Conservation (phyloP, 2,329 filamentous ascomycete species). For the Fusarium coffeatum region DNA sequence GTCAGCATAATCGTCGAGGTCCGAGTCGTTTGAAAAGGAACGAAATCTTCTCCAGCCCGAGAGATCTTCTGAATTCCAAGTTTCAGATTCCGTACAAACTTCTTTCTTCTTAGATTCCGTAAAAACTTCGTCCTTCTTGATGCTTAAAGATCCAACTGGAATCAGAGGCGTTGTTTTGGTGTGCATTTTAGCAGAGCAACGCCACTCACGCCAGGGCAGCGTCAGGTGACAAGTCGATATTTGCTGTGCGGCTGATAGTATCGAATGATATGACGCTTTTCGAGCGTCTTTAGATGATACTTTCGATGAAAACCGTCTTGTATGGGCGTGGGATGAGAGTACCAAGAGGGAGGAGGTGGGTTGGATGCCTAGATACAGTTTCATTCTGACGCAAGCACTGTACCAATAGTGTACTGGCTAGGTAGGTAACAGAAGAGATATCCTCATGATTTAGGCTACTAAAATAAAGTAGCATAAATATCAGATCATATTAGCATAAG, state of each 20-base stretch:
- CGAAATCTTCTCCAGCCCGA: constrained; percentile 48
- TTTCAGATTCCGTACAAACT: constrained; percentile 14
- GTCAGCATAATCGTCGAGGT: not conserved
- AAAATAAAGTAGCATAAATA: too few relatives aligned
- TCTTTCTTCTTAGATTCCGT: constrained; percentile 31
- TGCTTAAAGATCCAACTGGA: constrained; percentile 55
- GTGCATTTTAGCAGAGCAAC: constrained; percentile 29
- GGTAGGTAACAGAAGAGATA: too few relatives aligned
- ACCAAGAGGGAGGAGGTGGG: not conserved
- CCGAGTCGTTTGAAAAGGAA: constrained; percentile 29
- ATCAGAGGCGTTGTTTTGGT: constrained; percentile 49
- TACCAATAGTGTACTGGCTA: not conserved
- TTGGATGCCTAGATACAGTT: not conserved
- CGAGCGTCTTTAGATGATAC: not conserved
- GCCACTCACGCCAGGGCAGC: not conserved
- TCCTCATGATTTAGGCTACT: too few relatives aligned
- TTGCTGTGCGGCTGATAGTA: not conserved
- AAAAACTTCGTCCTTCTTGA: constrained; percentile 41
- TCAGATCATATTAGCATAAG: too few relatives aligned
- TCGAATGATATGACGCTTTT: not conserved
- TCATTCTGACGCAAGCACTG: not conserved
- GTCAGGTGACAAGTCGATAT: not conserved
- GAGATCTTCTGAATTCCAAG: constrained; percentile 23
- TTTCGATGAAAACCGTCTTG: not conserved
- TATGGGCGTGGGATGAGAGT: not conserved